Evolutionary conservation across 202 grass and related monocot genomes (phyloP).

Genomic region (Digitaria exilis): DNA sequence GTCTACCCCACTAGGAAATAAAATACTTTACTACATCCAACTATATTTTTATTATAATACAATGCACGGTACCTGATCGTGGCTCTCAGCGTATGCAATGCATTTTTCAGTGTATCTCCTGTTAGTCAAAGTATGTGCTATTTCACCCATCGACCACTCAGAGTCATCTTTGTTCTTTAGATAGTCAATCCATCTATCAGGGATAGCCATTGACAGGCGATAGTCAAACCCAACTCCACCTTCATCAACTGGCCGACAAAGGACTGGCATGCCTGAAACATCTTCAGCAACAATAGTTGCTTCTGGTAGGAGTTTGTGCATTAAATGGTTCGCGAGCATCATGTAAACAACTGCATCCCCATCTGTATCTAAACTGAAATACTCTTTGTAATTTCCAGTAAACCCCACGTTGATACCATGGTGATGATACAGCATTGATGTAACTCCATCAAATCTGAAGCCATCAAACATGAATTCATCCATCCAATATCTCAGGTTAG

Average conservation of each 20-base stretch:
- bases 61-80: slow-evolving; percentile 80
- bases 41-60: slow-evolving; percentile 8
- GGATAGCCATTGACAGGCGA: slow-evolving; percentile 95
- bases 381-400: slow-evolving; percentile 79
- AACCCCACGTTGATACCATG: slow-evolving; percentile 89
- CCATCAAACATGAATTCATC: slow-evolving; percentile 93
- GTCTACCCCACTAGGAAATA: slow-evolving; percentile 13
- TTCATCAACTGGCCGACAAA: slow-evolving; percentile 79
- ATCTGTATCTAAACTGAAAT: slow-evolving; percentile 84
- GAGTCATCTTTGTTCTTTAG: slow-evolving; percentile 85
- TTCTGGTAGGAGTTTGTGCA: slow-evolving; percentile 75
- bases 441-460: slow-evolving; percentile 92
- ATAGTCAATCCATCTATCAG: slow-evolving; percentile 95
- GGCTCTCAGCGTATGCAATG: slow-evolving; percentile 91
- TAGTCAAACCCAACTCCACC: slow-evolving; percentile 95
- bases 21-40: slow-evolving; percentile 4
- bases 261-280: slow-evolving; percentile 97
- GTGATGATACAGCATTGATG: slow-evolving; percentile 96
- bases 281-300: slow-evolving; percentile 89
- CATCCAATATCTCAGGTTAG: slow-evolving; percentile 96
- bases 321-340: slow-evolving; percentile 88
- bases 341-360: slow-evolving; percentile 89
- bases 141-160: slow-evolving; percentile 82
- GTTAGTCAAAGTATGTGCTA: slow-evolving; percentile 77
- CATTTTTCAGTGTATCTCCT: slow-evolving; percentile 95